A percentile compares a stretch with the other conserved stretches of the same genome.
These are phyloP conservation scores for Dicorynia guianensis DNA, from an alignment of 306 rosid species.

Conservation along the genomic window DNA sequence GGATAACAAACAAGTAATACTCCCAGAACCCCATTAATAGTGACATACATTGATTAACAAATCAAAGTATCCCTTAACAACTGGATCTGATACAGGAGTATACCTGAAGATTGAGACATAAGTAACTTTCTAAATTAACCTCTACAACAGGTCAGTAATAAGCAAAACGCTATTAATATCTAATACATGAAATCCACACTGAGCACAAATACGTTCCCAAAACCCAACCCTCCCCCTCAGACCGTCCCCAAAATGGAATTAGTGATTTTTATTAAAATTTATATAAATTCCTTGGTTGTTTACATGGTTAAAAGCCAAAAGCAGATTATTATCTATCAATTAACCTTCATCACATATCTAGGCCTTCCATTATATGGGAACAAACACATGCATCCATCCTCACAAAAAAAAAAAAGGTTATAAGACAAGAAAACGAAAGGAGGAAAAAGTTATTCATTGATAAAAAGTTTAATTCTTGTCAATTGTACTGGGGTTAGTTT, in stretches of 20 bases:
- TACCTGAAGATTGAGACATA: conserved; percentile 62
- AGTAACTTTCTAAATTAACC: conserved; percentile 30
- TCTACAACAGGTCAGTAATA: conserved; percentile 21
- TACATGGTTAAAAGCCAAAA: neutral
- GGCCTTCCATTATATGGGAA: neutral
- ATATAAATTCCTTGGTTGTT: neutral
- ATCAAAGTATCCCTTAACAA: conserved; percentile 90
- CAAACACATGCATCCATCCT: neutral
- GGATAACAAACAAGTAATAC: conserved; percentile 31
- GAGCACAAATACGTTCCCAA: neutral
- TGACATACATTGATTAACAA: conserved; percentile 82
- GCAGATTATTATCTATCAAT: neutral
- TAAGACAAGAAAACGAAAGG: no score
- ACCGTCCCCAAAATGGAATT: neutral
- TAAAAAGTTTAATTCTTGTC: no score
- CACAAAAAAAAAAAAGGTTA: no score
- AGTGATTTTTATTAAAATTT: neutral
- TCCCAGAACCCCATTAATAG: neutral
- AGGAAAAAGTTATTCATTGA: no score
- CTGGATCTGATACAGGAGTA: conserved; percentile 97
- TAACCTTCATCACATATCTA: neutral
- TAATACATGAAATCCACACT: conserved; percentile 29
- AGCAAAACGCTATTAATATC: conserved; percentile 20
- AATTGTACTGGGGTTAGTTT: neutral
- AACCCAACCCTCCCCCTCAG: conserved; percentile 17